A percentile compares a stretch with the other conserved stretches of the same genome.
These are phyloP conservation scores for Exophiala mesophila DNA, from an alignment of 2,329 filamentous ascomycete species.

Conservation along the genomic window DNA sequence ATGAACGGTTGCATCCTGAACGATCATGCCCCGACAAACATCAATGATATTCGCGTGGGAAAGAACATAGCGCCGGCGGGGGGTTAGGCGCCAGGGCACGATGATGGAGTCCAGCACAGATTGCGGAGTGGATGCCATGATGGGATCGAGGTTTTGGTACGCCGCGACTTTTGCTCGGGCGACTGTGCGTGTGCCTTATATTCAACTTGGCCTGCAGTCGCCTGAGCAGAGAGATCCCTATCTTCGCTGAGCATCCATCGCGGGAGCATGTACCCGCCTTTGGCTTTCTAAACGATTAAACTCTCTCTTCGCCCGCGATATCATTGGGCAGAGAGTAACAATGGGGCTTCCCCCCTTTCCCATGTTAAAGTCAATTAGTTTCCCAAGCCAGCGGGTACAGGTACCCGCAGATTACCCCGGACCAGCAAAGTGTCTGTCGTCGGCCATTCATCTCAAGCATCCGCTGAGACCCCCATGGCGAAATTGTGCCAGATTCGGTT, in stretches of 20 bases:
- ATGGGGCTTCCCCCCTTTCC: background rate
- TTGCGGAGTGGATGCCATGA: background rate
- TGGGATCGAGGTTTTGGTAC: background rate
- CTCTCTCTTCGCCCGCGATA: too few species aligned
- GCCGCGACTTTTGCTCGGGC: too few species aligned
- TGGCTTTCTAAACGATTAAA: background rate
- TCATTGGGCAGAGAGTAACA: background rate
- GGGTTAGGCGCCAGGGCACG: slow-evolving; percentile 26
- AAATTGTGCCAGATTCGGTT: background rate
- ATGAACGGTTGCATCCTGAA: slow-evolving; percentile 30
- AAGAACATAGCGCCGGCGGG: slow-evolving; percentile 31
- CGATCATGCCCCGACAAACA: slow-evolving; percentile 32
- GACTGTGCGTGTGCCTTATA: too few species aligned
- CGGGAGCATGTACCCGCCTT: background rate
- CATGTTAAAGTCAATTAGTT: background rate
- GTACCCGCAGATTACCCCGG: background rate
- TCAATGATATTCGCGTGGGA: slow-evolving; percentile 45
- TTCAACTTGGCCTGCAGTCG: background rate
- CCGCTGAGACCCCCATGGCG: background rate
- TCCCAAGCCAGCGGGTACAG: background rate
- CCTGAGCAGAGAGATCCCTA: background rate
- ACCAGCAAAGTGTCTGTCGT: background rate
- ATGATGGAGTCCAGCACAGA: background rate
- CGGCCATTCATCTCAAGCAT: background rate
- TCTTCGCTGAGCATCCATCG: background rate